These are phyloP conservation scores for Xylariaceae sp. DNA, from an alignment of 2,329 filamentous ascomycete species.

Conservation along the genomic window DNA sequence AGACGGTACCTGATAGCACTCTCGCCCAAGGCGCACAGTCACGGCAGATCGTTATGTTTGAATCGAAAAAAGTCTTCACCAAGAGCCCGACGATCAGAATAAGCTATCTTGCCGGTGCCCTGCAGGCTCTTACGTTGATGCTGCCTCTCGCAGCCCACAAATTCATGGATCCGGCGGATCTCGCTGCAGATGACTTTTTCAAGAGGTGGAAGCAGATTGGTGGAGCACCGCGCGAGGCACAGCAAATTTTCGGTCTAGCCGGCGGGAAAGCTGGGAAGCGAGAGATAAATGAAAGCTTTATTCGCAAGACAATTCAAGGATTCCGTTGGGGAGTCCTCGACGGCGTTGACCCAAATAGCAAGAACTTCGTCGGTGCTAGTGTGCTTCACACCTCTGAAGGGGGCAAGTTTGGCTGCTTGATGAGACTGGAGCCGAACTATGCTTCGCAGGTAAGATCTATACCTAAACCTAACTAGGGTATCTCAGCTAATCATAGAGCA, in stretches of 20 bases:
- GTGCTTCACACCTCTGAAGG: slow-evolving; percentile 80
- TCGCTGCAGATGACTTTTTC: slow-evolving; percentile 93
- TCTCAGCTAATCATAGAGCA: slow-evolving; percentile 24
- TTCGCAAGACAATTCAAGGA: slow-evolving; percentile 73
- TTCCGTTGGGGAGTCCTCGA: slow-evolving; percentile 89
- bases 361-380: slow-evolving; percentile 91
- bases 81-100: slow-evolving; percentile 90
- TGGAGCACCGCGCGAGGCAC: slow-evolving; percentile 81
- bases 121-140: slow-evolving; percentile 90
- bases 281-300: slow-evolving; percentile 71
- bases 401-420: slow-evolving; percentile 91
- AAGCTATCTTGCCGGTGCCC: slow-evolving; percentile 88
- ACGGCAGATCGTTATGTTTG: slow-evolving; percentile 94
- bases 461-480: background rate
- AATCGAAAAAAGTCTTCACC: slow-evolving; percentile 78
- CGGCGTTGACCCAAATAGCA: slow-evolving; percentile 86
- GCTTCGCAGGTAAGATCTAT: slow-evolving; percentile 73
- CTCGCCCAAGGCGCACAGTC: slow-evolving; percentile 76
- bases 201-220: slow-evolving; percentile 99
- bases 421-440: slow-evolving; percentile 94
- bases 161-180: slow-evolving; percentile 91
- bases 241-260: slow-evolving; percentile 77
- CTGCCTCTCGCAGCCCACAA: slow-evolving; percentile 89
- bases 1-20: slow-evolving; percentile 82
- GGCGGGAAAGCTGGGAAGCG: slow-evolving; percentile 56